Evolutionary conservation across 441 rosid genomes (phyloP).

Genomic region (Pelargonium fulgidum): DNA sequence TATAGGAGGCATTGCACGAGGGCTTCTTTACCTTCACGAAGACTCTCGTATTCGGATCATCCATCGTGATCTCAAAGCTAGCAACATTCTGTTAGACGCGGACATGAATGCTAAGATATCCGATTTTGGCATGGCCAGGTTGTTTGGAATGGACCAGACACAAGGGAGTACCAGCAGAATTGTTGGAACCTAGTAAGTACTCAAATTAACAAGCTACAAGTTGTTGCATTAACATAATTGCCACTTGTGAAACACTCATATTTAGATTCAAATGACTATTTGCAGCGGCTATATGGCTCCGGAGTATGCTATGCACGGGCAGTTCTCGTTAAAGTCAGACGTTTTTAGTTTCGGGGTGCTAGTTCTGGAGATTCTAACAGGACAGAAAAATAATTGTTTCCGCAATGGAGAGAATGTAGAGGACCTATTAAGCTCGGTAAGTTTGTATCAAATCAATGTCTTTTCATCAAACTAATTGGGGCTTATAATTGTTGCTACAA

Average conservation of each 20-base stretch:
- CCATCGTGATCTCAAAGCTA: constrained; percentile 48
- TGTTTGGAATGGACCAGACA: constrained; percentile 32
- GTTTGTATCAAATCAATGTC: neutral
- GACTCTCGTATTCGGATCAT: constrained; percentile 44
- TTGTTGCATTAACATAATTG: too few relatives aligned
- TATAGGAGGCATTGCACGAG: constrained; percentile 34
- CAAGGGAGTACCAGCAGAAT: constrained; percentile 28
- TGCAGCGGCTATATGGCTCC: constrained; percentile 32
- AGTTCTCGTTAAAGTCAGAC: constrained; percentile 39
- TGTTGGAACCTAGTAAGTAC: constrained; percentile 47
- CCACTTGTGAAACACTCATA: too few relatives aligned
- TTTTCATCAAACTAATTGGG: neutral
- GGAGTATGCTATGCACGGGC: constrained; percentile 31
- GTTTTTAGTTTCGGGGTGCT: constrained; percentile 42
- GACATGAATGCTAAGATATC: constrained; percentile 42
- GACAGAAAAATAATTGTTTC: constrained; percentile 20
- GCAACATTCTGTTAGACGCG: constrained; percentile 37
- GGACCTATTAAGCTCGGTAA: constrained; percentile 24
- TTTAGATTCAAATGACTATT: too few relatives aligned
- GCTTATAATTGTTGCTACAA: neutral
- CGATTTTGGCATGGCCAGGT: constrained; percentile 51
- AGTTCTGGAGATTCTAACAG: constrained; percentile 23
- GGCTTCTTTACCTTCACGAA: constrained; percentile 43
- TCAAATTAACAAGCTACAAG: too few relatives aligned
- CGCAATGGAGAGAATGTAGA: constrained; percentile 5